A percentile compares a stretch with the other conserved stretches of the same genome.
phyloP scores from a whole-genome alignment of 331 rosid genomes.

The Saraca asoca region DNA sequence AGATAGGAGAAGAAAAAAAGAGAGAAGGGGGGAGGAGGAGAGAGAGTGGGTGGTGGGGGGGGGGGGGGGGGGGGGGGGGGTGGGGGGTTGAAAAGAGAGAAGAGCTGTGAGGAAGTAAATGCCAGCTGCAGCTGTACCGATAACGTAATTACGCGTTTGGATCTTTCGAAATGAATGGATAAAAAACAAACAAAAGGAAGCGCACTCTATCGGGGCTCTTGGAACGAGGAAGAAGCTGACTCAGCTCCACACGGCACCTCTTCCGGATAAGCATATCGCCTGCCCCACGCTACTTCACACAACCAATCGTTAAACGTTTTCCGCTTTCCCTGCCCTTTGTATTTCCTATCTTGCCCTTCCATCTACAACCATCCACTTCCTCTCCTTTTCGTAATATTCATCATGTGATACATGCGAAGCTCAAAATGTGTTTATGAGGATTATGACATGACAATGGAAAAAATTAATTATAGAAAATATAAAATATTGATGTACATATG shows the following conservation, averaged over 20 bases:
- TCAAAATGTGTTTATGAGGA: no score
- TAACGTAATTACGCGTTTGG: constrained; percentile 37
- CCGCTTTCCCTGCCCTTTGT: background rate
- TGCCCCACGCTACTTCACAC: background rate
- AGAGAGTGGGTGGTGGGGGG: background rate
- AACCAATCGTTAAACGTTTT: background rate
- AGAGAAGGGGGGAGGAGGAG: background rate
- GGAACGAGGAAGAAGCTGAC: constrained; percentile 30
- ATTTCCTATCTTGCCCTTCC: background rate
- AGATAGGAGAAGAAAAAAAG: no score
- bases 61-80: background rate
- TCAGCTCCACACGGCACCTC: constrained; percentile 37
- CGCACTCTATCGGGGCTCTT: constrained; percentile 24
- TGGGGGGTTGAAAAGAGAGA: no score
- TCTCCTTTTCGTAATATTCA: no score
- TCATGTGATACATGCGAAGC: no score
- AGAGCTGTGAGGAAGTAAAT: constrained; percentile 49
- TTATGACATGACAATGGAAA: no score
- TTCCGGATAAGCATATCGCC: constrained; percentile 19
- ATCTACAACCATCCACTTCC: background rate
- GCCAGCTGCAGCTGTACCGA: constrained; percentile 48
- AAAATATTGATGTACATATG: no score
- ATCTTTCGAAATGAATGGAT: background rate
- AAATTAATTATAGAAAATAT: no score
- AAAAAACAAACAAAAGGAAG: background rate